Base-by-base conservation (phyloP, 2,329 filamentous ascomycete species). In the Pestalotiopsis sp. region DNA sequence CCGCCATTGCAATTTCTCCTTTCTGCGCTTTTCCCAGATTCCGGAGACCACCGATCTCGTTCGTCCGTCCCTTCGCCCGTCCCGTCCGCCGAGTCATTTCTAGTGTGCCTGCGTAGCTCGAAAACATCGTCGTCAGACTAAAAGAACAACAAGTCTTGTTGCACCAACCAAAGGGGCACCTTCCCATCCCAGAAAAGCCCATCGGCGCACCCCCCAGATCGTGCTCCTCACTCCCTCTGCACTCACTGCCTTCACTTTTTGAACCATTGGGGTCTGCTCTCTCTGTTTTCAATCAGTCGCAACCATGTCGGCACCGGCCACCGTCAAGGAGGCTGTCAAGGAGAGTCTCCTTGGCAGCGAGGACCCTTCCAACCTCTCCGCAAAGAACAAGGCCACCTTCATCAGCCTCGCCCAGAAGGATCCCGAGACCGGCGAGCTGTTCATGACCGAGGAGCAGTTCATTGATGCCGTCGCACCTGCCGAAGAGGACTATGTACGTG, bases 401-500 rank as follows among this genome's bases (percentile, higher is more conserved):
- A 82, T 90, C 74, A 88, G 88, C 77, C 86, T 95, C 84, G 93
- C 96, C 55, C 82, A 87, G 76, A 92, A 91, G 79, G 93, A 97
- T 77, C 85, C 91, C 70, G 86, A 90, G 74, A 87, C 90, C 11
- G 95, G 92, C 69, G 93, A 98, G 76, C 85, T 90, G 68, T 94
- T 88, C 78, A 92, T 99, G 88, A 90, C 88, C 60, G 89, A 92
- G 71, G 89, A 95, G n/a, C 89, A 97, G 79, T 99, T 99, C 80
- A 90, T 98, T 75, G 87, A 95, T 76, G 95, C 95, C 36, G 90
- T 99, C 83, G 95, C 94, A 74, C 96, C 96, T 4, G 87, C 88
- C 62, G 86, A 90, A 69, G 94, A 97, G 81, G 94, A 98, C 84
- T 98, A 96, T 83, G 95, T 98, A 84, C 90, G 93, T 87, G 59